Evolutionary conservation across 192 early-diverging fungal genomes (phyloP).

Genomic region (Pilobolus umbonatus): DNA sequence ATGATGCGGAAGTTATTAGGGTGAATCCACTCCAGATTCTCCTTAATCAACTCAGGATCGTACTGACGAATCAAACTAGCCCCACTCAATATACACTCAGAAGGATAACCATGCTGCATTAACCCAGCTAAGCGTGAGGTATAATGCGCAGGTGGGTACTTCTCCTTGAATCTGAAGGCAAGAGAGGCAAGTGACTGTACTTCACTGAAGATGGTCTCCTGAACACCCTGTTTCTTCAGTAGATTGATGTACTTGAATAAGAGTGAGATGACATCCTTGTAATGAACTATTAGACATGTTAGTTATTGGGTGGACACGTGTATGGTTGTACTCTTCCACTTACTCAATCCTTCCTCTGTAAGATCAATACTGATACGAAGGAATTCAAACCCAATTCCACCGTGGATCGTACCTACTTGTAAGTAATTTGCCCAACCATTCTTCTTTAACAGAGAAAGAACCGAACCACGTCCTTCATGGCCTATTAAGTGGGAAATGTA

Average conservation of each 20-base stretch:
- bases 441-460: constrained; percentile 80
- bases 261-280: constrained; percentile 72
- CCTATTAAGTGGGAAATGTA: constrained; percentile 90
- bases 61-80: constrained; percentile 62
- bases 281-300: constrained; percentile 40
- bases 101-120: constrained; percentile 76
- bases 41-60: constrained; percentile 60
- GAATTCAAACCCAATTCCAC: constrained; percentile 71
- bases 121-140: constrained; percentile 63
- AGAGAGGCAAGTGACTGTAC: constrained; percentile 48
- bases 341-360: constrained; percentile 73
- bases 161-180: constrained; percentile 74
- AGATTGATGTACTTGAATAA: constrained; percentile 90
- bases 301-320: constrained; percentile 9
- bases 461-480: constrained; percentile 85
- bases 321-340: no score
- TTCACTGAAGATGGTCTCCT: constrained; percentile 83
- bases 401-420: constrained; percentile 57
- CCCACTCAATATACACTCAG: constrained; percentile 63
- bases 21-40: constrained; percentile 56
- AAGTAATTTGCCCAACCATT: constrained; percentile 87
- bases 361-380: constrained; percentile 81
- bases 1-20: constrained; percentile 63
- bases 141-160: constrained; percentile 60
- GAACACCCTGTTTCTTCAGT: constrained; percentile 63